These are phyloP conservation scores for Pseudogymnoascus sp. DNA, from an alignment of 2,329 filamentous ascomycete species.

Conservation along the genomic window DNA sequence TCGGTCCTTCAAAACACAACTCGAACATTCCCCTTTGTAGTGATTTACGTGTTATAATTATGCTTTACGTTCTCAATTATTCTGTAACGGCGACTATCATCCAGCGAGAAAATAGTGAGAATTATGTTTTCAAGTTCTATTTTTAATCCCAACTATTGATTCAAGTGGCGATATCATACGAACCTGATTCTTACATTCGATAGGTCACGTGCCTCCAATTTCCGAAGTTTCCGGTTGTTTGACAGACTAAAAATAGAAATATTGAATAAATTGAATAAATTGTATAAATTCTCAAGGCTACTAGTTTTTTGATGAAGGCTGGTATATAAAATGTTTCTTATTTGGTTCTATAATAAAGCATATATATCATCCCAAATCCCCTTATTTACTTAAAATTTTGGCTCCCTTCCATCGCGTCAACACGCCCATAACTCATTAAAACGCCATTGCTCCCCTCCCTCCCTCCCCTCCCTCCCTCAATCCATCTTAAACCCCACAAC, in stretches of 20 bases:
- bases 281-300: neutral
- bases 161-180: neutral
- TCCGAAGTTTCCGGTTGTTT: neutral
- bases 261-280: neutral
- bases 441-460: conserved; percentile 12
- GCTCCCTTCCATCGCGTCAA: neutral
- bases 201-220: neutral
- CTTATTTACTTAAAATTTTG: neutral
- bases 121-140: neutral
- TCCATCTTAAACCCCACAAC: neutral
- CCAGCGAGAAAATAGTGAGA: neutral
- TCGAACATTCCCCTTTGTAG: neutral
- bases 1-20: neutral
- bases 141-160: neutral
- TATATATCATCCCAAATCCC: neutral
- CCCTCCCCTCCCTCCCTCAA: neutral
- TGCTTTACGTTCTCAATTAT: neutral
- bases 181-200: neutral
- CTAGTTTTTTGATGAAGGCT: neutral
- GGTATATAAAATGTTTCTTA: neutral
- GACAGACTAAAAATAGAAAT: neutral
- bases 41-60: neutral
- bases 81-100: neutral
- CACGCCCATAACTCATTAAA: neutral
- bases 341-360: neutral